phyloP scores from a whole-genome alignment of 2,329 filamentous ascomycete genomes.

The Ploettnerulaceae sp. region DNA sequence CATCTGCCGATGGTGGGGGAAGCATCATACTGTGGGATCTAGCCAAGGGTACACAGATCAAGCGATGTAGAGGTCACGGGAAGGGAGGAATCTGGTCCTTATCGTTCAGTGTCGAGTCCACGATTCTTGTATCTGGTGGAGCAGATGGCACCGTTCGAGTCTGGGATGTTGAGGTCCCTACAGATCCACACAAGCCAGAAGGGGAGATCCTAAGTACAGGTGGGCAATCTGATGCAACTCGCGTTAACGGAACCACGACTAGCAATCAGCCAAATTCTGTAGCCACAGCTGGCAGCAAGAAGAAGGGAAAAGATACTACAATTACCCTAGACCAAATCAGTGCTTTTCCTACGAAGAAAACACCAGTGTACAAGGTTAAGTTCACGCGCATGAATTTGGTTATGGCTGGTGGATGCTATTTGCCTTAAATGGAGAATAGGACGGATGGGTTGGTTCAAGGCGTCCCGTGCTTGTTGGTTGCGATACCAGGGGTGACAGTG shows the following conservation, averaged over 20 bases:
- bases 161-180: slow-evolving; percentile 80
- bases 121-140: slow-evolving; percentile 81
- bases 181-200: slow-evolving; percentile 55
- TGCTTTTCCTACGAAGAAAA: slow-evolving; percentile 94
- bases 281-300: slow-evolving; percentile 46
- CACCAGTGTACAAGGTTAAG: slow-evolving; percentile 84
- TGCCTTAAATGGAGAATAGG: too few species aligned
- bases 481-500: neutral
- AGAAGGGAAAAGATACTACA: slow-evolving; percentile 84
- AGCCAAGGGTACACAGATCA: slow-evolving; percentile 76
- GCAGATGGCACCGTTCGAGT: slow-evolving; percentile 89
- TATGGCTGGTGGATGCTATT: slow-evolving; percentile 70
- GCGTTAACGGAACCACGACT: slow-evolving; percentile 35
- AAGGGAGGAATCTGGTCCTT: slow-evolving; percentile 92
- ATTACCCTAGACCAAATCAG: slow-evolving; percentile 91
- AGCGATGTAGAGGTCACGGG: slow-evolving; percentile 88
- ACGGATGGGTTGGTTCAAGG: neutral
- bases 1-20: slow-evolving; percentile 81
- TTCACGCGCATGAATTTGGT: slow-evolving; percentile 96
- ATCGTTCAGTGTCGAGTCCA: slow-evolving; percentile 90
- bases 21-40: slow-evolving; percentile 95
- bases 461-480: neutral
- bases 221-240: slow-evolving; percentile 46
- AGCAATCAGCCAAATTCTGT: slow-evolving; percentile 32
- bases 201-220: slow-evolving; percentile 37